Base-by-base conservation (phyloP, 768 basidiomycete species). In the Boletellus ananiceps region DNA sequence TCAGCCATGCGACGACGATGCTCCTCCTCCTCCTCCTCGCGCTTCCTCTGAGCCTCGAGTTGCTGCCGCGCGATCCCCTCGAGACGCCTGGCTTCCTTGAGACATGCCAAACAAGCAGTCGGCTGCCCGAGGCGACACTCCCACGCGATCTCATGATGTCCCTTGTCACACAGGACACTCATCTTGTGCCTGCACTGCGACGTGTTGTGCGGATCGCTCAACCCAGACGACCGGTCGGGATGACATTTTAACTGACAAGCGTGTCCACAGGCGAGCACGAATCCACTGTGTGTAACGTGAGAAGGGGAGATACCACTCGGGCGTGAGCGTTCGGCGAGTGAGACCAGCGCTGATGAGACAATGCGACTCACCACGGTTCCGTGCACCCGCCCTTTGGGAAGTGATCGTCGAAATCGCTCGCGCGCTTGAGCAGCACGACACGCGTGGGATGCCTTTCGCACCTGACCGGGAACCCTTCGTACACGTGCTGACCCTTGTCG, bases 381-480 rank as follows among this genome's bases (percentile, higher is more conserved):
- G 57, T 66, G 48, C 85, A 87, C 2, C 85, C 86, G 3, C 85
- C 85, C 35, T 85, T 83, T 0, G 84, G 85, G 51, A 71, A 74
- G 19, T 69, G 57, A n/a, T 52, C 51, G 9, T 83, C 79, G 45
- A 87, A 87, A 2, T 84, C 76, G 0, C 48, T 64, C 0, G 78
- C 64, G 8, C 60, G 35, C 8, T 60, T 57, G 3, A 87, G 57
- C 14, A 71, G 35, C 0, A 62, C 67, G 0, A 52, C 73, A 5
- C 64, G 68, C 33, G 71, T 57, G 0, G 75, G 74, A 60, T 87
- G 85, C 3, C 70, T 71, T 50, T 81, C 74, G 51, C 85, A 87
- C 49, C 63, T 64, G 23, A 79, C 69, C 5, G 85, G 85, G 27
- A 87, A 69, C 0, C 86, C 85, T 16, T 75, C 65, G 50, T 78